phyloP scores from a whole-genome alignment of 2,329 filamentous ascomycete species.

The Exserohilum rostratum region DNA sequence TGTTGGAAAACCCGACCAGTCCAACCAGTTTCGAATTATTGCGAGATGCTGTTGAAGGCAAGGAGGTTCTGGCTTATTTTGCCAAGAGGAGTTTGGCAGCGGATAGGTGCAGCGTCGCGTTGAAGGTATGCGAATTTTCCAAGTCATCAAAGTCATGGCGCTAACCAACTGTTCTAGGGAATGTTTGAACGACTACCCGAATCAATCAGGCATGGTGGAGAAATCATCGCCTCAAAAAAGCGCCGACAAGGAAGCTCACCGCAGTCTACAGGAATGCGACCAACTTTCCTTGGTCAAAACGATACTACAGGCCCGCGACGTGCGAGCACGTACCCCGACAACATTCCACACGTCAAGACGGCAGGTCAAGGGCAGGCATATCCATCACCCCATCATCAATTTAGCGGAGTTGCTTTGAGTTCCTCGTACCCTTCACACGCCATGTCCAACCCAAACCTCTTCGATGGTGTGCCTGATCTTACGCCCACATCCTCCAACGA shows the following conservation, averaged over 20 bases:
- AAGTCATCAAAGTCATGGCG: not conserved
- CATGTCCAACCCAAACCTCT: constrained; percentile 35
- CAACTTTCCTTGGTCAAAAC: constrained; percentile 33
- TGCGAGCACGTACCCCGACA: constrained; percentile 47
- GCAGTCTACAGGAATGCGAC: constrained; percentile 33
- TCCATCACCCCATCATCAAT: constrained; percentile 38
- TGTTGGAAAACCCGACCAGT: constrained; percentile 79
- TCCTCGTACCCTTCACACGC: constrained; percentile 35
- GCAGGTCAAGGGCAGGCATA: constrained; percentile 32
- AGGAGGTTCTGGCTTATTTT: constrained; percentile 78
- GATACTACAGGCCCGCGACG: constrained; percentile 33
- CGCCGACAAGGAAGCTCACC: constrained; percentile 48
- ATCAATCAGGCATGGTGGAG: constrained; percentile 60
- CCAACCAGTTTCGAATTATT: constrained; percentile 78
- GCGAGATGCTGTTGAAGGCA: constrained; percentile 82
- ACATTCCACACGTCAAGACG: constrained; percentile 36
- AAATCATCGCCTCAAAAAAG: constrained; percentile 43
- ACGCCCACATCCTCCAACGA: constrained; percentile 43
- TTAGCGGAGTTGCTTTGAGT: constrained; percentile 37
- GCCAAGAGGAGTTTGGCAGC: constrained; percentile 87
- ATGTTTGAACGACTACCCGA: constrained; percentile 86
- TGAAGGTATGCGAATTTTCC: constrained; percentile 65
- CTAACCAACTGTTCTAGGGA: constrained; percentile 56
- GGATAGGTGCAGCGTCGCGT: constrained; percentile 78
- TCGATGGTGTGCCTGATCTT: constrained; percentile 39